phyloP scores from a whole-genome alignment of 2,329 filamentous ascomycete genomes.

The Bisporella sp. region DNA sequence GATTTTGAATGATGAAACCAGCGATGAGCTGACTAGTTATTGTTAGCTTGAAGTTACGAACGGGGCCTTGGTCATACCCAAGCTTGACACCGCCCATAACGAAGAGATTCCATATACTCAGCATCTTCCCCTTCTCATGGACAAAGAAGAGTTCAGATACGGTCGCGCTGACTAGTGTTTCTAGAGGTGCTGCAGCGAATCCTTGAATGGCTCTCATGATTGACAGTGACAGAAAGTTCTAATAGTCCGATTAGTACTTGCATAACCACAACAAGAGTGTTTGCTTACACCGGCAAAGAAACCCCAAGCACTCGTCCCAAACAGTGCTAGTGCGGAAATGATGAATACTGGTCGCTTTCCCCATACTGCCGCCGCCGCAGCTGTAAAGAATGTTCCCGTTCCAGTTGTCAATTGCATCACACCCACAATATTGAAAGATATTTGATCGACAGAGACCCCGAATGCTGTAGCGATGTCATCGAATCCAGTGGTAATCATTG shows the following conservation, averaged over 20 bases:
- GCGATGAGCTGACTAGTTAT: conserved; percentile 34
- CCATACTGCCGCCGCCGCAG: conserved; percentile 31
- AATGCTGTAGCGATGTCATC: conserved; percentile 29
- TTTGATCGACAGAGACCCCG: conserved; percentile 30
- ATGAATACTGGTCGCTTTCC: conserved; percentile 24
- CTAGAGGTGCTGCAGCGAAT: conserved; percentile 22
- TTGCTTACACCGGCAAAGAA: conserved; percentile 27
- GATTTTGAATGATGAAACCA: conserved; percentile 29
- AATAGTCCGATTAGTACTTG: not conserved
- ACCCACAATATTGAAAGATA: conserved; percentile 27
- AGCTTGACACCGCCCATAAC: conserved; percentile 24
- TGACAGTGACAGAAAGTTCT: conserved; percentile 32
- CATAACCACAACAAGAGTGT: not conserved
- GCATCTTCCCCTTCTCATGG: conserved; percentile 34
- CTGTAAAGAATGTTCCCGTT: conserved; percentile 34
- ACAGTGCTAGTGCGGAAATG: conserved; percentile 27
- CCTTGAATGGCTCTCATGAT: conserved; percentile 27
- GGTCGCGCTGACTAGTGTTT: conserved; percentile 27
- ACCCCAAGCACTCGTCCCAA: conserved; percentile 33
- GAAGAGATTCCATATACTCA: conserved; percentile 22
- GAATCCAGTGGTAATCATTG: conserved; percentile 34
- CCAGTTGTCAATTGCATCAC: conserved; percentile 34
- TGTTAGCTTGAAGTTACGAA: not conserved
- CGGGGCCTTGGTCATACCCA: conserved; percentile 12
- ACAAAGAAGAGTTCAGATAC: conserved; percentile 40